Conservation (phyloP, 257 asterid genomes). For the Lithospermum erythrorhizon region DNA sequence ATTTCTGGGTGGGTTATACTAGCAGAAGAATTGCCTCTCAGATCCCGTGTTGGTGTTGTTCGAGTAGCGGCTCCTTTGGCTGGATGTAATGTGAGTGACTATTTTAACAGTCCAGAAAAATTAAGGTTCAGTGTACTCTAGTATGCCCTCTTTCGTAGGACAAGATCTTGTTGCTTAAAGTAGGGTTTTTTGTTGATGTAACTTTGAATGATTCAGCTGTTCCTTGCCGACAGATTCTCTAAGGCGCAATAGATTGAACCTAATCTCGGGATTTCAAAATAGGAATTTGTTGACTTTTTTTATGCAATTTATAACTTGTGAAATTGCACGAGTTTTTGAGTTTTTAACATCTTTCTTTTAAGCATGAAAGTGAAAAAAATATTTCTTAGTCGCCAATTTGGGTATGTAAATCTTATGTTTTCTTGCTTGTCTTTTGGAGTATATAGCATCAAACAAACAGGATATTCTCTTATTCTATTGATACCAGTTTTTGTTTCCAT, state of each 20-base stretch:
- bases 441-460: background rate
- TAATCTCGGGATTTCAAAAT: too few relatives aligned
- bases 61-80: slow-evolving; percentile 85
- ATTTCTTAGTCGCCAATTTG: too few relatives aligned
- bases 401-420: too few relatives aligned
- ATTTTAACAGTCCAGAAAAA: background rate
- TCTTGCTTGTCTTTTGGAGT: too few relatives aligned
- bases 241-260: too few relatives aligned
- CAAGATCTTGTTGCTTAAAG: background rate
- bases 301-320: too few relatives aligned
- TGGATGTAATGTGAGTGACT: slow-evolving; percentile 80
- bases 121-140: background rate
- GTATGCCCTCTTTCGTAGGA: background rate
- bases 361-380: too few relatives aligned
- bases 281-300: too few relatives aligned
- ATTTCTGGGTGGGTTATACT: slow-evolving; percentile 85
- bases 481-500: background rate
- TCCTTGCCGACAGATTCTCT: too few relatives aligned
- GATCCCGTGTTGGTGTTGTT: slow-evolving; percentile 50
- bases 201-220: too few relatives aligned
- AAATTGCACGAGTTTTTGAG: too few relatives aligned
- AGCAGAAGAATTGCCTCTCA: slow-evolving; percentile 57
- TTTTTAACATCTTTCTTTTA: too few relatives aligned
- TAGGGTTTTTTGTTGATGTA: background rate
- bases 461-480: background rate